These are phyloP conservation scores for Thymus mandschuricus DNA, from an alignment of 257 asterid genomes.

Conservation along the genomic window DNA sequence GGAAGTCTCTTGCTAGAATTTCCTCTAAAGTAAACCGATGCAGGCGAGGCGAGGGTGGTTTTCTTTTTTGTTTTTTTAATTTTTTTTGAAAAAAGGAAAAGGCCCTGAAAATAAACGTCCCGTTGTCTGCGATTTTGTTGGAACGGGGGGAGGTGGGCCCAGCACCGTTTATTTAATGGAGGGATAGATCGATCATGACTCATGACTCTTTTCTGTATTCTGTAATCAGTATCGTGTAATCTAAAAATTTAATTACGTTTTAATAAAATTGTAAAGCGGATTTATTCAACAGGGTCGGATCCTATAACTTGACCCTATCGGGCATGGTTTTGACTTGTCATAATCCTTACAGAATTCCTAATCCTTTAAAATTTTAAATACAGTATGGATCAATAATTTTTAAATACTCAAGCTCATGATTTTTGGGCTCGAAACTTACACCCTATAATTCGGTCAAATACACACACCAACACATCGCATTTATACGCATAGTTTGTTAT, in stretches of 20 bases:
- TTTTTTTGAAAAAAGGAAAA: neutral
- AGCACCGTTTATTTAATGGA: slow-evolving; percentile 18
- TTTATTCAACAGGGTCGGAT: neutral
- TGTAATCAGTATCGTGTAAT: neutral
- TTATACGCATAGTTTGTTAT: no score
- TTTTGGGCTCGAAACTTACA: no score
- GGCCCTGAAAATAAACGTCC: slow-evolving; percentile 27
- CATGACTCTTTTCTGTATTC: neutral
- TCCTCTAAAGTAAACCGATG: neutral
- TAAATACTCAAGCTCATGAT: no score
- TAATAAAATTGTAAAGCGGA: neutral
- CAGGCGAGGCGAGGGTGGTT: neutral
- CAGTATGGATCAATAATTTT: no score
- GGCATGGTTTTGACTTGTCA: no score
- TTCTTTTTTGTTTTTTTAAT: no score
- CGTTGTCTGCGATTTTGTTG: slow-evolving; percentile 42
- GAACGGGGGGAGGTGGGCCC: slow-evolving; percentile 22
- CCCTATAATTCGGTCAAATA: no score
- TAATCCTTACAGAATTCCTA: neutral
- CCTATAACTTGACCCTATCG: neutral
- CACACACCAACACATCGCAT: no score
- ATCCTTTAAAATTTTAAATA: no score
- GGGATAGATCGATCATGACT: neutral
- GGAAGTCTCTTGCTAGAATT: neutral
- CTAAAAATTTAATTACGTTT: neutral